Evolutionary conservation across 2,329 filamentous ascomycete species (phyloP).

Genomic region (Cephalotrichum gorgonifer): DNA sequence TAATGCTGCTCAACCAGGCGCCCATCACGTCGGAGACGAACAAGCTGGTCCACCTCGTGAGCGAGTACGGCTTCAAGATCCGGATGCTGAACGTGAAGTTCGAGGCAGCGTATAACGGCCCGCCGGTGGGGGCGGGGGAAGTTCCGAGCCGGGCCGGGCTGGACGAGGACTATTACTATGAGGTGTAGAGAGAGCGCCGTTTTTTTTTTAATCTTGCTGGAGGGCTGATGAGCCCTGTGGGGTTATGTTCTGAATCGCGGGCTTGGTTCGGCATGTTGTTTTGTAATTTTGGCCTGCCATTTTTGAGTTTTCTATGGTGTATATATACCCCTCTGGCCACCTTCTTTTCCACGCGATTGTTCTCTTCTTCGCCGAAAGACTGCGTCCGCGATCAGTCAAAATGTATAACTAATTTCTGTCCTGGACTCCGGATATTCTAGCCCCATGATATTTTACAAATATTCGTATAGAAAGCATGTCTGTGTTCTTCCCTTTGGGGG

Average conservation of each 20-base stretch:
- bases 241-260: not conserved
- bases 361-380: too few species aligned
- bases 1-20: slow-evolving; percentile 90
- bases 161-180: slow-evolving; percentile 91
- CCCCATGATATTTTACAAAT: not conserved
- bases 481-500: not conserved
- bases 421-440: too few species aligned
- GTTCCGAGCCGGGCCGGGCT: slow-evolving; percentile 77
- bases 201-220: not conserved
- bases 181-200: slow-evolving; percentile 35
- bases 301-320: too few species aligned
- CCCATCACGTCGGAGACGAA: slow-evolving; percentile 96
- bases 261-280: too few species aligned
- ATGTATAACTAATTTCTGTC: too few species aligned
- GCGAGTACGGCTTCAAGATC: slow-evolving; percentile 88
- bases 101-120: slow-evolving; percentile 62
- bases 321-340: too few species aligned
- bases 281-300: too few species aligned
- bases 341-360: too few species aligned
- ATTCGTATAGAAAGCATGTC: not conserved
- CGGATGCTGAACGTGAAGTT: slow-evolving; percentile 82
- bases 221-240: not conserved
- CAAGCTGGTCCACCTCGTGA: slow-evolving; percentile 75
- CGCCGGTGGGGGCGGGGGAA: slow-evolving; percentile 57
- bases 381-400: too few species aligned